Evolutionary conservation across 2,329 filamentous ascomycete species (phyloP).

Genomic region (Dissoconium aciculare): DNA sequence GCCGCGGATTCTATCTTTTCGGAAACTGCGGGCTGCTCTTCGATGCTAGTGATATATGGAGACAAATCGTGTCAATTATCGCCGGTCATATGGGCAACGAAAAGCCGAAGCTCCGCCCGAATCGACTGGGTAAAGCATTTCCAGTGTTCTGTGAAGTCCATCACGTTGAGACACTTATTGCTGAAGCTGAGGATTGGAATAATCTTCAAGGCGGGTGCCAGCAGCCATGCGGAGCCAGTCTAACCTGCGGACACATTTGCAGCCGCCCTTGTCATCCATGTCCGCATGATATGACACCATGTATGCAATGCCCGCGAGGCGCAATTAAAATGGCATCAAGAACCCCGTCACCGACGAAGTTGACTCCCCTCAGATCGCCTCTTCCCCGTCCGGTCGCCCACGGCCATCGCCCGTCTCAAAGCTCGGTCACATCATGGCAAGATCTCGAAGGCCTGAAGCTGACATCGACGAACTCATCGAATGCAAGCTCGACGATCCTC

Average conservation of each 20-base stretch:
- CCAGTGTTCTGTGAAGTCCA: constrained; percentile 19
- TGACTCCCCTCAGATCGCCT: too few species aligned
- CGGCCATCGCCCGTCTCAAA: too few species aligned
- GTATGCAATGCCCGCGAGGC: constrained; percentile 1
- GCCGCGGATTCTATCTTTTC: constrained; percentile 69
- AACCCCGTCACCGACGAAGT: too few species aligned
- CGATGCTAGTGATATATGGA: constrained; percentile 15
- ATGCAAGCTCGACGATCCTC: too few species aligned
- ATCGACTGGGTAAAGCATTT: constrained; percentile 14
- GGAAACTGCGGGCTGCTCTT: constrained; percentile 49
- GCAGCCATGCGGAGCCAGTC: constrained; percentile 28
- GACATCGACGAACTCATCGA: too few species aligned
- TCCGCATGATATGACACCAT: constrained; percentile 23
- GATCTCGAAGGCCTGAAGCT: too few species aligned
- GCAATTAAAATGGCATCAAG: too few species aligned
- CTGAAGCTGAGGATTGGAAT: constrained; percentile 40
- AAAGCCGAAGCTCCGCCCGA: constrained; percentile 8
- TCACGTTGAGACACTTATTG: constrained; percentile 11
- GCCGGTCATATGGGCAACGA: constrained; percentile 9
- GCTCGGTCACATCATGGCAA: too few species aligned
- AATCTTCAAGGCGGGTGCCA: constrained; percentile 40
- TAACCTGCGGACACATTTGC: constrained; percentile 41
- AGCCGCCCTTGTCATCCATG: constrained; percentile 38
- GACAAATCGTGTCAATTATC: constrained; percentile 18
- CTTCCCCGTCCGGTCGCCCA: too few species aligned